Percentiles rank a stretch among this genome's conserved stretches.
phyloP scores from a whole-genome alignment of 306 rosid species.

The Vicia faba region DNA sequence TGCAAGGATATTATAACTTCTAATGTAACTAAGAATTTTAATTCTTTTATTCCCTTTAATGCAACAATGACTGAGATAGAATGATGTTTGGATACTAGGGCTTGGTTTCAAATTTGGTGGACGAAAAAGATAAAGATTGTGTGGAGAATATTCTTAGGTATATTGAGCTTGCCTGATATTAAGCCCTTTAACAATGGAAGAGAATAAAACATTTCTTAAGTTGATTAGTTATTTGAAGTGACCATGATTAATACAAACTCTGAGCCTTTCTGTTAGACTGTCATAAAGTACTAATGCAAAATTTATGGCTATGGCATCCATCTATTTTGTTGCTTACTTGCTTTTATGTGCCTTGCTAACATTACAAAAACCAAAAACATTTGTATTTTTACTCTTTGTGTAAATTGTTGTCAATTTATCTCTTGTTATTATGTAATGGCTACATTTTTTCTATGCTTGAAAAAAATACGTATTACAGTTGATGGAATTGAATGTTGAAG shows the following conservation, averaged over 20 bases:
- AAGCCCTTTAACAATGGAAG: conserved; percentile 62
- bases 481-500: no score
- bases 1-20: conserved; percentile 35
- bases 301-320: conserved; percentile 11
- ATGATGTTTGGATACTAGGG: no score
- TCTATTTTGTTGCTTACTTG: conserved; percentile 23
- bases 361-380: no score
- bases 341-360: background rate
- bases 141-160: conserved; percentile 64
- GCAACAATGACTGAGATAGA: no score
- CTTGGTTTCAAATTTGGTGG: conserved; percentile 37
- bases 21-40: conserved; percentile 51
- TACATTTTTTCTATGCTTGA: no score
- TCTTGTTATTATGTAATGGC: background rate
- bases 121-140: conserved; percentile 50
- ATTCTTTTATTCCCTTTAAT: background rate
- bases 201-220: no score
- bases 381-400: no score
- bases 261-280: conserved; percentile 18
- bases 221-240: no score
- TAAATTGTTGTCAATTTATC: background rate
- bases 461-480: no score
- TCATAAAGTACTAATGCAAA: background rate
- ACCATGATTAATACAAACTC: no score
- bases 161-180: conserved; percentile 62